Evolutionary conservation across 495 filamentous ascomycete genomes (phyloP).

Genomic region (Penicillium malachiteum): DNA sequence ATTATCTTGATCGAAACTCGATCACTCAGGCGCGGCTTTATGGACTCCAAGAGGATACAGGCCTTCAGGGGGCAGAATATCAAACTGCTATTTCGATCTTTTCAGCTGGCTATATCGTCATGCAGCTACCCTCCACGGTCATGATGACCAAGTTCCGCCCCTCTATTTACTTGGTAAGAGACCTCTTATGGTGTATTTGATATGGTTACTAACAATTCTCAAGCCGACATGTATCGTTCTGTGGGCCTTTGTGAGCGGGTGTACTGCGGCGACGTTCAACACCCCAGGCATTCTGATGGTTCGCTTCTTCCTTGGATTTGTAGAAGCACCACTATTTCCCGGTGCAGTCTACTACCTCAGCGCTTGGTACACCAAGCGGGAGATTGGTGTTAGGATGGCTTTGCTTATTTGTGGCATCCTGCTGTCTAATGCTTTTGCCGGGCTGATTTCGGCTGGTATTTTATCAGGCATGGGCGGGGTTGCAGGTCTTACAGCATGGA

Average conservation of each 20-base stretch:
- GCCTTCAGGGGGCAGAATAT: conserved; percentile 48
- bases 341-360: conserved; percentile 50
- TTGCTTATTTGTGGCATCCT: conserved; percentile 50
- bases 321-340: conserved; percentile 52
- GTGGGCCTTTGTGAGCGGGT: conserved; percentile 69
- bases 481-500: conserved; percentile 53
- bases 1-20: conserved; percentile 74
- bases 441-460: conserved; percentile 56
- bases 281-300: conserved; percentile 62
- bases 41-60: conserved; percentile 51
- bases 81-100: conserved; percentile 64
- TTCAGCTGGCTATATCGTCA: conserved; percentile 67
- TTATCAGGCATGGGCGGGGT: conserved; percentile 41
- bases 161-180: conserved; percentile 53
- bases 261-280: conserved; percentile 56
- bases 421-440: conserved; percentile 64
- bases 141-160: conserved; percentile 49
- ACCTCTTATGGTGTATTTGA: conserved; percentile 11
- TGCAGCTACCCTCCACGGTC: conserved; percentile 36
- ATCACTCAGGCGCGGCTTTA: conserved; percentile 46
- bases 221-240: conserved; percentile 50
- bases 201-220: conserved; percentile 27
- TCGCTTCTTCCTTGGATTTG: conserved; percentile 71
- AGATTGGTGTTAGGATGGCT: conserved; percentile 50
- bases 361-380: conserved; percentile 51